Evolutionary conservation across 2,329 filamentous ascomycete species (phyloP).

Genomic region (Fusarium sp.): DNA sequence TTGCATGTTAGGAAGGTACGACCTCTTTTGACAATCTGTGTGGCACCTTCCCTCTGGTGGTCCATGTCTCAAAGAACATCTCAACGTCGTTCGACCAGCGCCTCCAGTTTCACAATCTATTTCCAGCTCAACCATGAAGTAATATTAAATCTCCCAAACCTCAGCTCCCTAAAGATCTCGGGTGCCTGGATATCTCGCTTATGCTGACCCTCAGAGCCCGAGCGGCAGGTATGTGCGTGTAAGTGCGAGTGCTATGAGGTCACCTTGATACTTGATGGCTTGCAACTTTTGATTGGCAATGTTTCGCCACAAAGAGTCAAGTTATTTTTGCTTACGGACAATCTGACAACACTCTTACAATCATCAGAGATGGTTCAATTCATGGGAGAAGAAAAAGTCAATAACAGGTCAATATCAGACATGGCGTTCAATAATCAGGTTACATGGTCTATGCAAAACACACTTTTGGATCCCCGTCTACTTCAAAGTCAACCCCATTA

Average conservation of each 20-base stretch:
- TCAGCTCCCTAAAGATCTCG: background rate
- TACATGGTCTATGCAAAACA: background rate
- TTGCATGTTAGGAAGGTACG: background rate
- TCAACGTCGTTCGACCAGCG: background rate
- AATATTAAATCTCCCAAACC: background rate
- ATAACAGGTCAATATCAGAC: background rate
- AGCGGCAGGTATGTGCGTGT: background rate
- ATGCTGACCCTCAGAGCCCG: background rate
- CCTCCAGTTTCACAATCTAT: background rate
- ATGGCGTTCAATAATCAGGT: conserved; percentile 12
- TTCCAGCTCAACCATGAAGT: background rate
- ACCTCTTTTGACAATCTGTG: background rate
- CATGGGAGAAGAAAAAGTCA: background rate
- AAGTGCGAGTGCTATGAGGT: background rate
- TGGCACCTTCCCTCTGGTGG: background rate
- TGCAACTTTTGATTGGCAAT: background rate
- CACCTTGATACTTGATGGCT: background rate
- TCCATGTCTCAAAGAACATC: background rate
- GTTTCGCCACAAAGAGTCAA: background rate
- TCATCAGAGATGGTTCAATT: too few relatives aligned
- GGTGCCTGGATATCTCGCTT: background rate
- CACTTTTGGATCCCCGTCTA: background rate
- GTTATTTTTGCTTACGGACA: background rate
- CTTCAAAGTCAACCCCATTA: background rate
- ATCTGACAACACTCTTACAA: background rate